These are phyloP conservation scores for Exophiala dermatitidis DNA, from an alignment of 2,329 filamentous ascomycete species.

Conservation along the genomic window DNA sequence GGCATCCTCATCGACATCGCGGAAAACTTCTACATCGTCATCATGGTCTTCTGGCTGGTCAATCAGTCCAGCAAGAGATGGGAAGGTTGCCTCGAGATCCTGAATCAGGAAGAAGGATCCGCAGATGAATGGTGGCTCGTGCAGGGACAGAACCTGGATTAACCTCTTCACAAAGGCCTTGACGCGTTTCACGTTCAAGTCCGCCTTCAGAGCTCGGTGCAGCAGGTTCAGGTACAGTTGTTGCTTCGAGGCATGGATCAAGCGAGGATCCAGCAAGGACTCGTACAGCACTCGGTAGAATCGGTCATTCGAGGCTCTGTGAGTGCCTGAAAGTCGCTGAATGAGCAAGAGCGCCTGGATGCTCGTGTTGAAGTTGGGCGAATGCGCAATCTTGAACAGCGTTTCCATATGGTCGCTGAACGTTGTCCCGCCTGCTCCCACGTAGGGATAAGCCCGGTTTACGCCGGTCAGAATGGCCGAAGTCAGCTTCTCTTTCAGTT, in stretches of 20 bases:
- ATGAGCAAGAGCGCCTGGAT: constrained; percentile 93
- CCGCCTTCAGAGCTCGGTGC: constrained; percentile 78
- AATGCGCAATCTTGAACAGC: constrained; percentile 91
- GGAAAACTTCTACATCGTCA: constrained; percentile 65
- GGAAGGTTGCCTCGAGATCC: constrained; percentile 72
- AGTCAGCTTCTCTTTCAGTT: constrained; percentile 82
- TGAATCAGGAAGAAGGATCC: constrained; percentile 84
- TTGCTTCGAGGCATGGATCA: constrained; percentile 87
- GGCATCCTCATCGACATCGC: constrained; percentile 53
- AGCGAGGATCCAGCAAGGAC: constrained; percentile 80
- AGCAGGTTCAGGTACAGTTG: constrained; percentile 89
- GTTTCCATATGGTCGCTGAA: constrained; percentile 90
- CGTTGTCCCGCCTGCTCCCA: constrained; percentile 68
- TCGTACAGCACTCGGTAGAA: constrained; percentile 97
- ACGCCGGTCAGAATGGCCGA: constrained; percentile 89
- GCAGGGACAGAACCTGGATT: constrained; percentile 76
- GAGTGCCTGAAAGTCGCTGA: constrained; percentile 76
- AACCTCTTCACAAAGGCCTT: constrained; percentile 95
- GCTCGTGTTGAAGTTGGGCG: constrained; percentile 97
- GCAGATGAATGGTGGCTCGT: constrained; percentile 87
- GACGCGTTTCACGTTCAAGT: constrained; percentile 82
- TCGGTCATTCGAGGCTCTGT: constrained; percentile 75
- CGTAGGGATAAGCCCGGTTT: constrained; percentile 92
- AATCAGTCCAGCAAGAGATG: constrained; percentile 69
- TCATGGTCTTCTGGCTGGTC: constrained; percentile 73